Evolutionary conservation across 2,329 filamentous ascomycete genomes (phyloP), one percentile per base, ranked within the genome.

Genomic region (Davidsoniella virescens): DNA sequence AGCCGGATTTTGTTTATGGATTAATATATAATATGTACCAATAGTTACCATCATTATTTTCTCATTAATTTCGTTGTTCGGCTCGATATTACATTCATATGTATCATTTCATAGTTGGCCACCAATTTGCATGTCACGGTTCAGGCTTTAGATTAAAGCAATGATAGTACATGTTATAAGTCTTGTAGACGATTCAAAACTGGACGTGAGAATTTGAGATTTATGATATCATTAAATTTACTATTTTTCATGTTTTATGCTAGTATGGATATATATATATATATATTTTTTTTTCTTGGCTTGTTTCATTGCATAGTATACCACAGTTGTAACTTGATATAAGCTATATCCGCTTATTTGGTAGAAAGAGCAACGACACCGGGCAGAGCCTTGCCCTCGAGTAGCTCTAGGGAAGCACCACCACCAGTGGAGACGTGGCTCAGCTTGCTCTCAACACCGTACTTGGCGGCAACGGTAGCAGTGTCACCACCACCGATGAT

Each of bases 401-500:
- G 80, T 61, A 98, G 73, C 76, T 98, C 92, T 63, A 98, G 74
- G 60, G 83, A 90, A 58, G 92, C 92, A 70, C 92, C 92, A 63
- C 92, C 92, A 59, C 92, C 92, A 29, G 92, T 98, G 47, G 87
- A 94, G 56, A 98, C 92, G 72, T 98, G 92, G 73, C 87, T 95
- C 63, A 96, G 77, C 80, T 96, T 93, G 69, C 86, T 80, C 76
- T 98, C 92, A 56, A 86, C 90, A 50, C 82, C 82, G 67, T 94
- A 98, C 76, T 98, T 95, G 66, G 88, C 90, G 50, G 92, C 92
- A 44, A 96, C 92, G 54, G 92, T 98, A 47, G 92, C 92, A 47
- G 92, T 98, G 69, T 98, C 92, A 68, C 92, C 92, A 67, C 92
- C 92, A 55, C 92, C 92, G 57, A 98, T 95, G 70, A 98, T 96